Conservation (phyloP, 2,329 filamentous ascomycete genomes). For the Neocucurbitaria cava region DNA sequence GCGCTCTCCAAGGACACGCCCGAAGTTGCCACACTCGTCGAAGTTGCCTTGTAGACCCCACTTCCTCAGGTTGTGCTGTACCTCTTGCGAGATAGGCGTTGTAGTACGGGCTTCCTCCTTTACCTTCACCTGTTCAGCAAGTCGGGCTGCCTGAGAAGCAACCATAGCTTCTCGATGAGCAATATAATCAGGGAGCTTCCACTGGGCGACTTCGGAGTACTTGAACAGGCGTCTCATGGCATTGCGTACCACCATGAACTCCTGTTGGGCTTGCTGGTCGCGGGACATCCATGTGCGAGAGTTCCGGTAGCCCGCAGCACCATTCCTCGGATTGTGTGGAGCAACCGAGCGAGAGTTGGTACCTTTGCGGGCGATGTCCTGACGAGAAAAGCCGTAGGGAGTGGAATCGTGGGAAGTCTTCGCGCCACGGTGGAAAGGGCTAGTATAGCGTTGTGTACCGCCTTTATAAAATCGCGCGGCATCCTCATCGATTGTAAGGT, state of each 20-base stretch:
- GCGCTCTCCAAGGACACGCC: slow-evolving; percentile 44
- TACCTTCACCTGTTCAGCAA: slow-evolving; percentile 18
- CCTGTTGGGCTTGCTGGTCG: slow-evolving; percentile 31
- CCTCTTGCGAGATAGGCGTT: slow-evolving; percentile 11
- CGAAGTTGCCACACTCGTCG: slow-evolving; percentile 27
- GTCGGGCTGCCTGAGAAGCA: slow-evolving; percentile 19
- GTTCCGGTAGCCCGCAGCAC: slow-evolving; percentile 17
- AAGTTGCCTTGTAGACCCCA: slow-evolving; percentile 31
- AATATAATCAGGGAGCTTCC: slow-evolving; percentile 42
- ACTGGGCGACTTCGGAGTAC: slow-evolving; percentile 40
- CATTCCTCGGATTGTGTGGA: slow-evolving; percentile 5
- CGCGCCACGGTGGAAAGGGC: slow-evolving; percentile 9
- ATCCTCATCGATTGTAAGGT: slow-evolving; percentile 12
- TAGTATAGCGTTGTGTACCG: slow-evolving; percentile 7
- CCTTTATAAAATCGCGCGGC: neutral
- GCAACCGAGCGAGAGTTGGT: slow-evolving; percentile 1
- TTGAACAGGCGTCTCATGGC: slow-evolving; percentile 45
- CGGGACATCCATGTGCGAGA: slow-evolving; percentile 36
- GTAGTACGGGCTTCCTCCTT: slow-evolving; percentile 17
- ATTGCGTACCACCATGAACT: slow-evolving; percentile 42
- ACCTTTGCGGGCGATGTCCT: neutral
- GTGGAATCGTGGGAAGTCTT: slow-evolving; percentile 1
- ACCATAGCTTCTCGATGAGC: slow-evolving; percentile 38
- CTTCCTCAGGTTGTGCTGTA: slow-evolving; percentile 17
- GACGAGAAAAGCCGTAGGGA: neutral